Evolutionary conservation across 345 rosid genomes (phyloP).

Genomic region (Barbarea vulgaris): DNA sequence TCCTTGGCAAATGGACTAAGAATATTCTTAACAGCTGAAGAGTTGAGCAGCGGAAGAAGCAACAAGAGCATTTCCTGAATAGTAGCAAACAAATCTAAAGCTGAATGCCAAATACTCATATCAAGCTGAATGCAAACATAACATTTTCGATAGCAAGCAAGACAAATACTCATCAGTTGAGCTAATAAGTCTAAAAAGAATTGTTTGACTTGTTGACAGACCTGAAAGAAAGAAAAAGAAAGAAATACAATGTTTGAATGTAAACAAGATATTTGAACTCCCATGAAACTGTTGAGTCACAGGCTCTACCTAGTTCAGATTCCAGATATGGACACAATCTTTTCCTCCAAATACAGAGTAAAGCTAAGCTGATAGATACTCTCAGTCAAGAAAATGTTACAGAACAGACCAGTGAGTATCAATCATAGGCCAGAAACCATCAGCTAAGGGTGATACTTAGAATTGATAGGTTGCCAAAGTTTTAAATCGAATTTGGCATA

Average conservation of each 20-base stretch:
- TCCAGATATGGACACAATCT: neutral
- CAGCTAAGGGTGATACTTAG: constrained; percentile 3
- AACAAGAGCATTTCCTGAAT: constrained; percentile 90
- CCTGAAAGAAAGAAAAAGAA: neutral
- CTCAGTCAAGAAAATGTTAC: neutral
- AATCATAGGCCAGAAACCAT: constrained; percentile 8
- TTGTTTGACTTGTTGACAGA: neutral
- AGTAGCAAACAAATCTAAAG: constrained; percentile 27
- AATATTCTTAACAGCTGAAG: constrained; percentile 71
- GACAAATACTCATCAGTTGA: constrained; percentile 2
- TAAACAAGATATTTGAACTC: constrained; percentile 1
- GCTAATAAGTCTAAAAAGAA: constrained; percentile 1
- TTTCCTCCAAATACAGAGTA: constrained; percentile 4
- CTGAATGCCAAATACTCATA: constrained; percentile 24
- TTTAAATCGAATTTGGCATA: neutral
- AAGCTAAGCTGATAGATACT: constrained; percentile 5
- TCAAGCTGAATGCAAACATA: neutral
- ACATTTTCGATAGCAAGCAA: constrained; percentile 5
- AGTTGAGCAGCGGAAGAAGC: constrained; percentile 97
- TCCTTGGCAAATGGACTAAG: constrained; percentile 86
- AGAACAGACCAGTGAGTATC: constrained; percentile 13
- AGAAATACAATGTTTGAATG: neutral
- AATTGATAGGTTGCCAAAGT: constrained; percentile 8
- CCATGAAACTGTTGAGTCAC: neutral
- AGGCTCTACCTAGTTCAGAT: constrained; percentile 10